A percentile compares a stretch with the other conserved stretches of the same genome.
Evolutionary conservation across 768 basidiomycete genomes (phyloP).

Genomic region (Mycena belliarum): DNA sequence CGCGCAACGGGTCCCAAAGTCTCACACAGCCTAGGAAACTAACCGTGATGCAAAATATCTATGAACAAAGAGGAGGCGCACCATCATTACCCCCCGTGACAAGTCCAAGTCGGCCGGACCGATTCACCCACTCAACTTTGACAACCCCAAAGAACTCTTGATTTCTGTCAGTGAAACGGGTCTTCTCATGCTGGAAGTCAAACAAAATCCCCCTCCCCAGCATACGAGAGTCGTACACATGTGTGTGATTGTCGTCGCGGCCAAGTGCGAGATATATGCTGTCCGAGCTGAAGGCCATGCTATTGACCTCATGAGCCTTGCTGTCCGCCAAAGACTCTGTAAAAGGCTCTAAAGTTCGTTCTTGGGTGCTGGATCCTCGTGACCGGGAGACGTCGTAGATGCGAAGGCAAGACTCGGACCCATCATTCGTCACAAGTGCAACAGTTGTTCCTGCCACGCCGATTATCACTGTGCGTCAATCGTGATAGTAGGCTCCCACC

Average conservation of each 20-base stretch:
- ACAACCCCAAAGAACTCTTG: constrained; percentile 49
- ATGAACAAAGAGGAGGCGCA: constrained; percentile 28
- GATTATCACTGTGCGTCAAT: background rate
- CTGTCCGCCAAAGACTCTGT: constrained; percentile 32
- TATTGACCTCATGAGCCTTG: constrained; percentile 50
- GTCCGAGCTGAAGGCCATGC: constrained; percentile 58
- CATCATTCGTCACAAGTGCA: constrained; percentile 33
- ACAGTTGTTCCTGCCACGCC: constrained; percentile 23
- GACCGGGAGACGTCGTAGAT: constrained; percentile 53
- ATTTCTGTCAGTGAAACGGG: constrained; percentile 30
- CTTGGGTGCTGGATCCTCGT: constrained; percentile 27
- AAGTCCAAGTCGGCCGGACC: constrained; percentile 44
- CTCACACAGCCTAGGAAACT: constrained; percentile 60
- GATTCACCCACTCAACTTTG: constrained; percentile 52
- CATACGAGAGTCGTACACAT: constrained; percentile 66
- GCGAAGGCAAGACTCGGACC: constrained; percentile 33
- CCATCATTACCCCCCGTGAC: constrained; percentile 68
- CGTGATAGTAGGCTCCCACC: constrained; percentile 33
- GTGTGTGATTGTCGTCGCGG: constrained; percentile 56
- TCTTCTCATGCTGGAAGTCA: constrained; percentile 46
- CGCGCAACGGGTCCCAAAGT: constrained; percentile 60
- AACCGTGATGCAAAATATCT: background rate
- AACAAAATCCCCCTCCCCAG: constrained; percentile 47
- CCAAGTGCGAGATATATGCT: constrained; percentile 60
- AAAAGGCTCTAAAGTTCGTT: constrained; percentile 39